Conservation (phyloP, 768 basidiomycete genomes). For the Mycena rebaudengoi region DNA sequence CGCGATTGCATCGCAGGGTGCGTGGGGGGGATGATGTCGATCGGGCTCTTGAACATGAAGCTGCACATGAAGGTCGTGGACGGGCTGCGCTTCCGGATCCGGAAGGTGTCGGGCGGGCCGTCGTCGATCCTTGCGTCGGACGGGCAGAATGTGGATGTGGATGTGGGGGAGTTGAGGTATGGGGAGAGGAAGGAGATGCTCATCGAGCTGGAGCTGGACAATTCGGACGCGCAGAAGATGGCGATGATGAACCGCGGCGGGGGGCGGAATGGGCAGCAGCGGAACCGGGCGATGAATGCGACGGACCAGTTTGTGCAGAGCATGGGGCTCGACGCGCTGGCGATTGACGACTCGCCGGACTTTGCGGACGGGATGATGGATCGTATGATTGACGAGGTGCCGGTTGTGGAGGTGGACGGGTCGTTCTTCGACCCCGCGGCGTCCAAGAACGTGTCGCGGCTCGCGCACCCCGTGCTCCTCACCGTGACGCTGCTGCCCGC, state of each 20-base stretch:
- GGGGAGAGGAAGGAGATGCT: constrained; percentile 99
- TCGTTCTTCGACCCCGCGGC: constrained; percentile 93
- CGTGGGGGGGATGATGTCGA: constrained; percentile 96
- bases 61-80: constrained; percentile 95
- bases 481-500: constrained; percentile 89
- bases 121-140: constrained; percentile 88
- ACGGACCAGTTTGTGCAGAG: constrained; percentile 91
- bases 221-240: constrained; percentile 63
- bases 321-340: constrained; percentile 80
- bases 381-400: constrained; percentile 96
- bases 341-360: constrained; percentile 76
- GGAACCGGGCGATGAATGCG: constrained; percentile 74
- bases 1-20: constrained; percentile 93
- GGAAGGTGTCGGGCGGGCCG: constrained; percentile 93
- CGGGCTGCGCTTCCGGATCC: constrained; percentile 87
- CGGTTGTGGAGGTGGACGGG: constrained; percentile 95
- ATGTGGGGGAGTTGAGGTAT: constrained; percentile 91
- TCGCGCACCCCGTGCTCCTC: constrained; percentile 93
- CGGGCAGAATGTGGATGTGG: constrained; percentile 94
- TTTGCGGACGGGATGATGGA: constrained; percentile 95
- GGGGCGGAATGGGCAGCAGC: constrained; percentile 28
- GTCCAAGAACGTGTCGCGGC: constrained; percentile 82
- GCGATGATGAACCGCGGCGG: constrained; percentile 31
- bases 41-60: constrained; percentile 92
- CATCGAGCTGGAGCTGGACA: constrained; percentile 93